Percentiles rank a stretch among this genome's conserved stretches.
Evolutionary conservation across 2,329 filamentous ascomycete species (phyloP).

Genomic region (Pochonia chlamydosporia): DNA sequence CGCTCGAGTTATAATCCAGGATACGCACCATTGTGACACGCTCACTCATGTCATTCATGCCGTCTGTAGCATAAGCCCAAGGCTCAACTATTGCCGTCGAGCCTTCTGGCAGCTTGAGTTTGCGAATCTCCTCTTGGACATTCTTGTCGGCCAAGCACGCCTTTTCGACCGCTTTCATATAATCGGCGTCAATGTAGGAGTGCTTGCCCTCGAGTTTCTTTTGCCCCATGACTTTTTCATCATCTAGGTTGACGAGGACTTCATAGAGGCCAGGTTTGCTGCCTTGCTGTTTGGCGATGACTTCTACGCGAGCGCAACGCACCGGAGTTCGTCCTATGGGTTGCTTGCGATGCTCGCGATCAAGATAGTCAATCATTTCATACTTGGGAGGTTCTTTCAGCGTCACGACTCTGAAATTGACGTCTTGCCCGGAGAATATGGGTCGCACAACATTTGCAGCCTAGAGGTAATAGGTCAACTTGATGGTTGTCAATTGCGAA

Average conservation of each 20-base stretch:
- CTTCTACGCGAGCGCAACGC: slow-evolving; percentile 38
- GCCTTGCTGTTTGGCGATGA: slow-evolving; percentile 17
- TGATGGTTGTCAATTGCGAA: too few relatives aligned
- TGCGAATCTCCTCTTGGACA: slow-evolving; percentile 37
- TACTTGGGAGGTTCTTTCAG: slow-evolving; percentile 57
- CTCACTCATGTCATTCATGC: slow-evolving; percentile 38
- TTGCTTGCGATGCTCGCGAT: slow-evolving; percentile 52
- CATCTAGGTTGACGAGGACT: slow-evolving; percentile 22
- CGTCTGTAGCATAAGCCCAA: slow-evolving; percentile 51
- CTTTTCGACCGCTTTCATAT: slow-evolving; percentile 41
- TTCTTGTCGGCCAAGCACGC: slow-evolving; percentile 36
- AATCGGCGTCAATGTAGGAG: slow-evolving; percentile 39
- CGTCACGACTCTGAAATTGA: slow-evolving; percentile 53
- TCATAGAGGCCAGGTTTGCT: slow-evolving; percentile 11
- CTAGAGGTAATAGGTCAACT: too few relatives aligned
- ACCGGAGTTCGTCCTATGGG: too few relatives aligned
- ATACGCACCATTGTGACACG: slow-evolving; percentile 33
- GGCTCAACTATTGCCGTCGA: slow-evolving; percentile 43
- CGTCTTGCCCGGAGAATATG: slow-evolving; percentile 14
- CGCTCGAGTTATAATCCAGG: too few relatives aligned
- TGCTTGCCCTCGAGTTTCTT: slow-evolving; percentile 29
- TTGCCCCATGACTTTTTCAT: slow-evolving; percentile 5
- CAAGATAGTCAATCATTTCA: slow-evolving; percentile 52
- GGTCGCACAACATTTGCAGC: slow-evolving; percentile 16
- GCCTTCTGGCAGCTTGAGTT: slow-evolving; percentile 36